Percentiles rank a stretch among this genome's conserved stretches.
These are phyloP conservation scores for Melampsora larici-populina DNA, from an alignment of 1,284 basidiomycete species.

Conservation along the genomic window DNA sequence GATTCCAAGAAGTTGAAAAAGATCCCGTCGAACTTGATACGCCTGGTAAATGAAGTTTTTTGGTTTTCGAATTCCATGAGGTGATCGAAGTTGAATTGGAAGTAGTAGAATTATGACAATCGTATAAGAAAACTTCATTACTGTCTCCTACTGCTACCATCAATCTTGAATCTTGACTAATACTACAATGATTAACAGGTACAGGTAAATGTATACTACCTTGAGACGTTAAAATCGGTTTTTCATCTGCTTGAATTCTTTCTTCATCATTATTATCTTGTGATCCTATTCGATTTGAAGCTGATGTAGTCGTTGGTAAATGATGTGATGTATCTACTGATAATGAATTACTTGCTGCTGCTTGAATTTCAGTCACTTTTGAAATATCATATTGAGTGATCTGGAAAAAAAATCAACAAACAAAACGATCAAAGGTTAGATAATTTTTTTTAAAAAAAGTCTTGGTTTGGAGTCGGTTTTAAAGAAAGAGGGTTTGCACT, in stretches of 20 bases:
- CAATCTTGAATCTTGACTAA: constrained; percentile 28
- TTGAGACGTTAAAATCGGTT: constrained; percentile 19
- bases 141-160: constrained; percentile 43
- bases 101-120: constrained; percentile 11
- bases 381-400: constrained; percentile 43
- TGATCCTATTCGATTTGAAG: constrained; percentile 9
- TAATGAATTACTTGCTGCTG: constrained; percentile 14
- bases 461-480: no score
- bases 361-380: constrained; percentile 28
- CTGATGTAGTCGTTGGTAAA: background rate
- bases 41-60: background rate
- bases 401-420: constrained; percentile 10
- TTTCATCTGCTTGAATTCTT: constrained; percentile 18
- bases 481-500: background rate
- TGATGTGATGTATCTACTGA: constrained; percentile 29
- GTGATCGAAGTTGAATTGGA: constrained; percentile 13
- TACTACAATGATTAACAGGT: constrained; percentile 39
- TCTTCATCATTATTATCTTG: background rate
- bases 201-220: constrained; percentile 26
- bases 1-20: constrained; percentile 36
- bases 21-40: constrained; percentile 11
- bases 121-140: constrained; percentile 41
- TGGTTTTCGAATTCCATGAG: constrained; percentile 23
- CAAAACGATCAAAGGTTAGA: background rate
- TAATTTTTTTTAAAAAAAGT: background rate